Base-by-base conservation (phyloP, 495 filamentous ascomycete genomes). In the Trichoderma asperelloides region DNA sequence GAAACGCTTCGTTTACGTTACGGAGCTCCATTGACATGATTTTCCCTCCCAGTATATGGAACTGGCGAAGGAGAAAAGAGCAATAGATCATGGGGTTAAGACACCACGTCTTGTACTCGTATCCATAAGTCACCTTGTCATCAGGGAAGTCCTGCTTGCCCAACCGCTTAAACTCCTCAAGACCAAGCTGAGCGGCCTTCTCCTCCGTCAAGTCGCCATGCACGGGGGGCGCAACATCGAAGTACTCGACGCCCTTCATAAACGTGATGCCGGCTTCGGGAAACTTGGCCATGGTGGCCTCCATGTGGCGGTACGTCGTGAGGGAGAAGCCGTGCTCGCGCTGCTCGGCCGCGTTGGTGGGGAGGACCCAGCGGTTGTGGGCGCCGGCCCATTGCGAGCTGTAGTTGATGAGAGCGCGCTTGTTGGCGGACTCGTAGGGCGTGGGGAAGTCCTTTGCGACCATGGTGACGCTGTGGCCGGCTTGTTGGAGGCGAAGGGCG, bases 311-410 rank as follows among this genome's bases (percentile, higher is more conserved):
- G 70, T 80, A 88, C 16, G 87, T 88, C 8, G 71, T 71, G 7
- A 79, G 73, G 2, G 85, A 80, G 73, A 86, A 77, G 63, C 69
- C 71, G 63, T 84, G 81, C 68, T 87, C 84, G 30, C 76, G 77
- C 27, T 65, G 68, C 57, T 73, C 71, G 0, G 68, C 41, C 12
- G 70, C 55, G 47, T 70, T 70, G 12, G 68, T 64, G 6, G 82
- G 82, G 0, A 84, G 82, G 2, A 87, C 76, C 15, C 81, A 82
- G 3, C 86, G 81, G 76, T 86, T 85, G 71, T 85, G 86, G 8
- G 84, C 86, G 67, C 86, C 86, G n/a, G 80, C 87, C 87, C 86
- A 89, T 11, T 85, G 82, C 6, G 86, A 87, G 65, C 86, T 82
- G 75, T 83, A 89, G 79, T 89, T 83, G 70, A 86, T 78, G 45